A percentile compares a stretch with the other conserved stretches of the same genome.
Conservation (phyloP, 225 moss, liverwort and hornwort species). For the Neckera pumila region DNA sequence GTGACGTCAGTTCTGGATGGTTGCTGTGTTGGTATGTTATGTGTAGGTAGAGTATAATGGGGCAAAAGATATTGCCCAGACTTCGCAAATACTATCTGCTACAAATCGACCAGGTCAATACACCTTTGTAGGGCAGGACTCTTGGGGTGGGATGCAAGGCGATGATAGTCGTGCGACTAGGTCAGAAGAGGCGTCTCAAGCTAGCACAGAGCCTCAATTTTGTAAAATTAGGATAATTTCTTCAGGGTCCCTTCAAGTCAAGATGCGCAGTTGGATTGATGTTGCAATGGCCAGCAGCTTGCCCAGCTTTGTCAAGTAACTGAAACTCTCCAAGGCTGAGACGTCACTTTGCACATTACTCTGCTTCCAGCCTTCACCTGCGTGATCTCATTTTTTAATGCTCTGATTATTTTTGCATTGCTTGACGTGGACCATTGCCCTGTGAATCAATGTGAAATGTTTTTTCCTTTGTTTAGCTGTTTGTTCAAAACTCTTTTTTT, state of each 20-base stretch:
- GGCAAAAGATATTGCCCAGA: conserved; percentile 23
- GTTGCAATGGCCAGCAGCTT: conserved; percentile 33
- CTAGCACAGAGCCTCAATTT: conserved; percentile 13
- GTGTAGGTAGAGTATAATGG: conserved; percentile 53
- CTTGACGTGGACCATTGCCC: not conserved
- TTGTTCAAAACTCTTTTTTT: not conserved
- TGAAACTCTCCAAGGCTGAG: not conserved
- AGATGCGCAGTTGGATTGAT: conserved; percentile 48
- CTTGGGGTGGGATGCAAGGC: conserved; percentile 20
- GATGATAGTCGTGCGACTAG: conserved; percentile 40
- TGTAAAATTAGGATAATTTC: conserved; percentile 37
- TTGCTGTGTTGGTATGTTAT: not conserved
- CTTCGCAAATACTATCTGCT: conserved; percentile 26
- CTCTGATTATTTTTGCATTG: not conserved
- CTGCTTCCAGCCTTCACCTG: not conserved
- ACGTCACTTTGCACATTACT: not conserved
- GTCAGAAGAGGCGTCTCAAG: conserved; percentile 40
- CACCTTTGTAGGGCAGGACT: conserved; percentile 34
- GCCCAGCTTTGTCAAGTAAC: conserved; percentile 29
- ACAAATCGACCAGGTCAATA: conserved; percentile 37
- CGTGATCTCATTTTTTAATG: not conserved
- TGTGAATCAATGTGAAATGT: not conserved
- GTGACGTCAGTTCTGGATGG: not conserved
- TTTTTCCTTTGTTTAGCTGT: not conserved
- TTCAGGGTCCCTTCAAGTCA: conserved; percentile 18